Evolutionary conservation across 2,329 filamentous ascomycete genomes (phyloP), one percentile per base, ranked within the genome.

Genomic region (Apiospora koreana): DNA sequence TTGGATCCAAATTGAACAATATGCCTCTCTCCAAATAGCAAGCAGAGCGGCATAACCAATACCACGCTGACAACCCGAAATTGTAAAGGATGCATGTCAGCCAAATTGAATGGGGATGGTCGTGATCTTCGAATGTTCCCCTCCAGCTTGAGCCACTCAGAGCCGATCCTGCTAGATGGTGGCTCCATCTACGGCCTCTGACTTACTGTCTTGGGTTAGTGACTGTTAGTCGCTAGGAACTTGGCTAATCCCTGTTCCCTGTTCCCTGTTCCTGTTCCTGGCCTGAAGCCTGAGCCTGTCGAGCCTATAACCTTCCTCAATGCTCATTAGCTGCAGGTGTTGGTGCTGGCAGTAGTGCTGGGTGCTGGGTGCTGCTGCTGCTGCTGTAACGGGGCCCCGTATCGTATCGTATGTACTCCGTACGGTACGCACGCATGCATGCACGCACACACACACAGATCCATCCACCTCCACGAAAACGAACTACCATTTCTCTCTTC

Each of bases 121-220:
- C 28, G 54, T 62, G 54, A 62, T 62, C 54, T 62, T 62, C 54
- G 54, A 62, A n/a, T 38, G 54, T 62, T 62, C 31, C 54, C 54
- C 54, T 38, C 31, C 54, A 38, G 28, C 54, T 62, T 62, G 54
- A 62, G 54, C 54, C 54, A 62, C 28, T 62, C 54, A 62, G 54
- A 62, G 21, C 31, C 54, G 54, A 62, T 38, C 18, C 54, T 62
- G 21, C 54, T 18, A n/a, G 54, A 62, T n/a, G 54, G 31, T 62
- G 54, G 54, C 31, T 38, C 54, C 54, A n/a, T 28, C 31, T 18
- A 62, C 54, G 18, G 54, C 31, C 12, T 35, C 5, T 4, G 31
- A 18, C 54, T 38, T 62, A 14, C 54, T 62, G 28, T 1, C 21
- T 4, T n/a, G 3, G 31, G 21, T n/a, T 62, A 62, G 54, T 4